Evolutionary conservation across 352 stramenopile species (phyloP), one percentile per base, ranked within the genome.

Genomic region (Lagenidium giganteum): DNA sequence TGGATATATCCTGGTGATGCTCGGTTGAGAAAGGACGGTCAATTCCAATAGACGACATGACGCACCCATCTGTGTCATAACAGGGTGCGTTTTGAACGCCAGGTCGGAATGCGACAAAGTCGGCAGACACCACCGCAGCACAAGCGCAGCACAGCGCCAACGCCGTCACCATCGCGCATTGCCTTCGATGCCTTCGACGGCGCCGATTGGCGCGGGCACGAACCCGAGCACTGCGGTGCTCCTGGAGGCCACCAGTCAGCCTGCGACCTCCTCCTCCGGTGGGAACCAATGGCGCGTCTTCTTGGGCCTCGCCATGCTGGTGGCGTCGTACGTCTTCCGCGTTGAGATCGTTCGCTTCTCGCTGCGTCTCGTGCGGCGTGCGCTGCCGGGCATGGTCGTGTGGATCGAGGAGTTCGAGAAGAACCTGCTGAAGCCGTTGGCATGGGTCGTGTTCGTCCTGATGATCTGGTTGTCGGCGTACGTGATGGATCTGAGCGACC

Each of bases 381-480:
- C 73, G 17, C 24, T 85, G 16, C 75, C 78, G 2, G 60, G 61
- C 29, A 56, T 78, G 22, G 66, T 80, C 37, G 65, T 75, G n/a
- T 90, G 72, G 71, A 66, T 93, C 36, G 75, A 81, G 27, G 73
- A 93, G 63, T 91, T 93, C 47, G 81, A 93, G 49, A 90, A 91
- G 44, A 83, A 69, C 49, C 57, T 93, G 18, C 36, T 88, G 42
- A 60, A 64, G 24, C 81, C 81, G 31, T 58, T 93, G 1, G 87
- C 81, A 0, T 93, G 78, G 75, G 71, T 89, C 26, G 71, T 93
- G 13, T 91, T 91, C 51, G 62, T 93, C 23, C 55, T 93, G 21
- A 53, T 89, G 13, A 46, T 71, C 16, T 90, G 79, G 75, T 69
- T 89, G 37, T 64, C 57, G 4, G 52, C 68, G 23, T 83, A 81